phyloP scores from a whole-genome alignment of 495 filamentous ascomycete genomes.

The Oidiodendron maius region DNA sequence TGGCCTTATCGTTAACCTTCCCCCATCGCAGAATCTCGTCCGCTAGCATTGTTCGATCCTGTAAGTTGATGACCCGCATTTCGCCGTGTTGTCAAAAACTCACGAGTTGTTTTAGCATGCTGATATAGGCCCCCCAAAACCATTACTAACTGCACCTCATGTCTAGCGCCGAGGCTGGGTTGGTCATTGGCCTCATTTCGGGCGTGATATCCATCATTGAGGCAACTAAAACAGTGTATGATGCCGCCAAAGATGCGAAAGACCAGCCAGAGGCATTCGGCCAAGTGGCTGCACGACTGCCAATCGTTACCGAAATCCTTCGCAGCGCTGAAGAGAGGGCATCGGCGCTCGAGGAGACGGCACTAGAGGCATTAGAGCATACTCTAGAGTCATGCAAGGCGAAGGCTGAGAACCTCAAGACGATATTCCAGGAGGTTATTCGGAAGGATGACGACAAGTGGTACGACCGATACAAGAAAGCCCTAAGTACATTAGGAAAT shows the following conservation, averaged over 20 bases:
- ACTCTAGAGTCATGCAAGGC: slow-evolving; percentile 20
- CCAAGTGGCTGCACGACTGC: slow-evolving; percentile 22
- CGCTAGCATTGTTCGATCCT: no score
- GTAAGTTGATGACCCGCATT: no score
- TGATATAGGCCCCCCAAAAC: no score
- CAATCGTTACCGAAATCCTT: slow-evolving; percentile 21
- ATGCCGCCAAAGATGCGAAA: slow-evolving; percentile 19
- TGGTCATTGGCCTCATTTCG: slow-evolving; percentile 20
- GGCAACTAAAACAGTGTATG: slow-evolving; percentile 20
- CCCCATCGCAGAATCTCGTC: no score
- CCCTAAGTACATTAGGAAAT: slow-evolving; percentile 21
- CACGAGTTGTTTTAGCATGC: no score
- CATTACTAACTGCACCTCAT: no score
- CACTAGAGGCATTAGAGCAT: slow-evolving; percentile 11
- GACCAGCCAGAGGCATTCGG: no score
- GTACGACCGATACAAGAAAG: slow-evolving; percentile 19
- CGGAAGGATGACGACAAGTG: slow-evolving; percentile 16
- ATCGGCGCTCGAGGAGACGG: slow-evolving; percentile 9
- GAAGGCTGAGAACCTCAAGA: slow-evolving; percentile 20
- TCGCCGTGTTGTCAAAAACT: no score
- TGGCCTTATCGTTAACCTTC: no score
- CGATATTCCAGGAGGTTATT: slow-evolving; percentile 22
- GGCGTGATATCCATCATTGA: slow-evolving; percentile 24
- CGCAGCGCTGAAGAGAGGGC: slow-evolving; percentile 9
- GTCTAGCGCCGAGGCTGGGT: slow-evolving; percentile 21